These are phyloP conservation scores for Syncephalastrum monosporum DNA, from an alignment of 371 early-diverging fungal genomes.

Conservation along the genomic window DNA sequence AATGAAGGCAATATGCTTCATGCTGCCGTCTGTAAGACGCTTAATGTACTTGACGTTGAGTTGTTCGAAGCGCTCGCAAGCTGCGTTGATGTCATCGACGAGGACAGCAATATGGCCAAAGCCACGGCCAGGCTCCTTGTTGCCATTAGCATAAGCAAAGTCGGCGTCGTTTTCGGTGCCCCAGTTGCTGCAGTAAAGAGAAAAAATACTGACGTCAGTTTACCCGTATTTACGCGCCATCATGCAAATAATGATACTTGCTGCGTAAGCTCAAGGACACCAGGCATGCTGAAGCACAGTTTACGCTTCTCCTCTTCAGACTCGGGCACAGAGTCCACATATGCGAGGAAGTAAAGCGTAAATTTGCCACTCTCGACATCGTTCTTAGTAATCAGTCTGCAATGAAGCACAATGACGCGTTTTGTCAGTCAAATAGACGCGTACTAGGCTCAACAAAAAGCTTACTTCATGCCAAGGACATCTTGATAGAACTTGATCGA, in stretches of 20 bases:
- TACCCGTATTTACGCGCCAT: neutral
- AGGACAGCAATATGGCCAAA: conserved; percentile 84
- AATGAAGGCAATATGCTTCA: conserved; percentile 87
- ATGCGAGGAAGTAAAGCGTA: conserved; percentile 74
- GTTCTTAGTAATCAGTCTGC: conserved; percentile 38
- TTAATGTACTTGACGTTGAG: conserved; percentile 78
- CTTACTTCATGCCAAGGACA: conserved; percentile 82
- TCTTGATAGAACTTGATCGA: conserved; percentile 78
- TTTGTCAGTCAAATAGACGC: neutral
- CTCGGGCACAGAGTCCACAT: conserved; percentile 54
- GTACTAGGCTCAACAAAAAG: neutral
- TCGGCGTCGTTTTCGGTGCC: conserved; percentile 76
- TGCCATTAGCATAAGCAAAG: conserved; percentile 77
- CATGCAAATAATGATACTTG: conserved; percentile 27
- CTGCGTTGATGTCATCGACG: conserved; percentile 80
- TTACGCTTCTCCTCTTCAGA: conserved; percentile 52
- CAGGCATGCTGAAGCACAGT: conserved; percentile 65
- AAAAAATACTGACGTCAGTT: neutral
- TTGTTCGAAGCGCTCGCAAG: conserved; percentile 73
- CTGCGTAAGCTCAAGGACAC: conserved; percentile 86
- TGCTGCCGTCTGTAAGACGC: conserved; percentile 72
- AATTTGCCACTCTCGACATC: conserved; percentile 70
- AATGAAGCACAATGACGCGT: neutral
- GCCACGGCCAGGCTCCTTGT: conserved; percentile 67
- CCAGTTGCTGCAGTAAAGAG: conserved; percentile 61